Base-by-base conservation (phyloP, 306 rosid species). In the Ceratonia siliqua region DNA sequence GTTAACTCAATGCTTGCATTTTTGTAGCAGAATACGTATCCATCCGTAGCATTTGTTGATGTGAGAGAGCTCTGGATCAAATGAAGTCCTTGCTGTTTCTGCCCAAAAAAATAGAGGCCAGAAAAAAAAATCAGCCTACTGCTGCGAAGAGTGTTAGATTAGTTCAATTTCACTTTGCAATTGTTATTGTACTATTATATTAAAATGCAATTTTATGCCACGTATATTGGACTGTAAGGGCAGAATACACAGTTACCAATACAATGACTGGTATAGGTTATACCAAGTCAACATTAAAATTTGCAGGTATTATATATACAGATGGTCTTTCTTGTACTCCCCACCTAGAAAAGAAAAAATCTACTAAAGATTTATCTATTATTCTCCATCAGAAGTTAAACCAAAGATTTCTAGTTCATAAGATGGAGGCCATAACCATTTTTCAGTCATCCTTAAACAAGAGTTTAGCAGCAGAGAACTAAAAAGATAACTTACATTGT, bases 21-120 rank as follows among this genome's bases (percentile, higher is more conserved):
- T 84, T 84, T 77, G 82, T 84, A 76, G 75, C 81, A 59, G 75
- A 80, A 77, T 55, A 62, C 73, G 54, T 61, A 63, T 83, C 62
- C 77, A 55, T 74, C 62, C 72, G 72, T 36, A 45, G 6, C 55
- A 57, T 61, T 72, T 63, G 35, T 66, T 71, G 25, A 17, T 36
- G 17, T 36, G 78, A 80, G 42, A 73, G 67, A 77, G 68, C 74
- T 62, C 43, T 62, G 79, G 59, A 84, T 69, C 67, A 56, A 76
- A 65, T 58, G 53, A 21, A 35, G 70, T 71, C 72, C 75, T 61
- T 66, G 55, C 72, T 38, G 80, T 14, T 43, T 70, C 27, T 56
- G 62, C 82, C 53, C 57, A 36, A 67, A 65, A 66, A 33, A 18
- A 2, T 5, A 9, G 25, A 65, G 53, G 41, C 38, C 41, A 21